phyloP scores from a whole-genome alignment of 2,329 filamentous ascomycete species.

The Myriosclerotinia scirpicola region DNA sequence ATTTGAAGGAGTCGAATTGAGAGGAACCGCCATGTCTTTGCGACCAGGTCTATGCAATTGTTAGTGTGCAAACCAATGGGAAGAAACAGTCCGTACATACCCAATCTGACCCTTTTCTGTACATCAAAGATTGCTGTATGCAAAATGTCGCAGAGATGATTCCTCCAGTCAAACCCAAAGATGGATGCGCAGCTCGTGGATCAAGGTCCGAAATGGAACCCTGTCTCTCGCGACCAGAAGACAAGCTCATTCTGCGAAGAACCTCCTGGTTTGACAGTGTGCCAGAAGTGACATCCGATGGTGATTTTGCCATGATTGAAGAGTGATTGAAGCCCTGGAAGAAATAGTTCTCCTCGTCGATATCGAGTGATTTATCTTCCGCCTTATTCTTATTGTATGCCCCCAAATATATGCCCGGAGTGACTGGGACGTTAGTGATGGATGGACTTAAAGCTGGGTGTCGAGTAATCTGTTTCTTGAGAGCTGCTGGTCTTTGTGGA shows the following conservation, averaged over 20 bases:
- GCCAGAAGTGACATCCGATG: constrained; percentile 39
- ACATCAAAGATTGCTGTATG: constrained; percentile 59
- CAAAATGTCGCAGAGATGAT: constrained; percentile 67
- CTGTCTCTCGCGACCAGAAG: constrained; percentile 27
- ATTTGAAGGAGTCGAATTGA: constrained; percentile 85
- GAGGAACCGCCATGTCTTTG: constrained; percentile 84
- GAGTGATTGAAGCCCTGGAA: constrained; percentile 28
- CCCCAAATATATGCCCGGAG: constrained; percentile 35
- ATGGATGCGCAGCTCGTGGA: constrained; percentile 54
- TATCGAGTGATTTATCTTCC: constrained; percentile 19
- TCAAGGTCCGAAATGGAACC: constrained; percentile 55
- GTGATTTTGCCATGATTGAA: constrained; percentile 35
- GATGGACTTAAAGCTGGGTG: constrained; percentile 37
- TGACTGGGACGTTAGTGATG: constrained; percentile 38
- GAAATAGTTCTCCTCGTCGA: constrained; percentile 33
- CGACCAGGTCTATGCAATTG: constrained; percentile 61
- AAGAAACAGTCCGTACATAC: constrained; percentile 45
- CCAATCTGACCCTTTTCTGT: constrained; percentile 60
- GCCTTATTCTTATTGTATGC: constrained; percentile 28
- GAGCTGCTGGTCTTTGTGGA: constrained; percentile 6
- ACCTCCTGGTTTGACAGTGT: constrained; percentile 45
- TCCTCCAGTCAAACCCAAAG: constrained; percentile 60
- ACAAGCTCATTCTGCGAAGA: constrained; percentile 47
- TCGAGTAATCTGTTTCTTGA: constrained; percentile 30
- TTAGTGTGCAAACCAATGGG: constrained; percentile 27